These are phyloP conservation scores for Cyphellophora europaea DNA, from an alignment of 2,329 filamentous ascomycete species.

Conservation along the genomic window DNA sequence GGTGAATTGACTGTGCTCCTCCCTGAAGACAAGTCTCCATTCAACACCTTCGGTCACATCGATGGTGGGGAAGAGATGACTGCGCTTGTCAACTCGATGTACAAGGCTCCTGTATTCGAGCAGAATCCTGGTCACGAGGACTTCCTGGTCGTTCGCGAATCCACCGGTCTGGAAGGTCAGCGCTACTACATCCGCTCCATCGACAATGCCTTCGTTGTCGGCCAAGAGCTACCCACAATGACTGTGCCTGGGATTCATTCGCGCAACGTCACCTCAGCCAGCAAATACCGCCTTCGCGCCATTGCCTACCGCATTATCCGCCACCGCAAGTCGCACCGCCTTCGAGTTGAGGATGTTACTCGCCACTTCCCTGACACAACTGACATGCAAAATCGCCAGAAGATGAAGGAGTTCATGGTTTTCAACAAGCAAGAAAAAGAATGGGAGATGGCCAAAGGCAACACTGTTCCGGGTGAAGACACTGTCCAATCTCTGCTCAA, in stretches of 20 bases:
- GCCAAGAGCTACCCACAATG: constrained; percentile 83
- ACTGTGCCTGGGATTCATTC: constrained; percentile 92
- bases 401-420: constrained; percentile 90
- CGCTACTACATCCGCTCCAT: constrained; percentile 80
- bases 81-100: constrained; percentile 92
- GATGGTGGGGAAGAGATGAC: constrained; percentile 84
- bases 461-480: constrained; percentile 70
- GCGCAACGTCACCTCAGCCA: constrained; percentile 89
- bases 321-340: constrained; percentile 59
- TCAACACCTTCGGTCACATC: constrained; percentile 88
- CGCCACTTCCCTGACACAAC: constrained; percentile 87
- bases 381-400: constrained; percentile 90
- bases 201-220: constrained; percentile 82
- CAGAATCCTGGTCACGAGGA: constrained; percentile 70
- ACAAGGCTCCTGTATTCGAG: constrained; percentile 84
- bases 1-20: constrained; percentile 83
- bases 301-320: constrained; percentile 82
- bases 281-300: constrained; percentile 95
- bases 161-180: constrained; percentile 67
- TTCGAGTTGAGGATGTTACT: constrained; percentile 76
- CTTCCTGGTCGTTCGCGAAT: constrained; percentile 77
- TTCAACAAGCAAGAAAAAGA: constrained; percentile 83
- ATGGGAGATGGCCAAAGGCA: constrained; percentile 68
- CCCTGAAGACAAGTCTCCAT: constrained; percentile 90
- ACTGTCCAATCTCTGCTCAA: constrained; percentile 81